A percentile compares a stretch with the other conserved stretches of the same genome.
Conservation (phyloP, 371 early-diverging fungal genomes). For the Quaeritorhiza haematococci region DNA sequence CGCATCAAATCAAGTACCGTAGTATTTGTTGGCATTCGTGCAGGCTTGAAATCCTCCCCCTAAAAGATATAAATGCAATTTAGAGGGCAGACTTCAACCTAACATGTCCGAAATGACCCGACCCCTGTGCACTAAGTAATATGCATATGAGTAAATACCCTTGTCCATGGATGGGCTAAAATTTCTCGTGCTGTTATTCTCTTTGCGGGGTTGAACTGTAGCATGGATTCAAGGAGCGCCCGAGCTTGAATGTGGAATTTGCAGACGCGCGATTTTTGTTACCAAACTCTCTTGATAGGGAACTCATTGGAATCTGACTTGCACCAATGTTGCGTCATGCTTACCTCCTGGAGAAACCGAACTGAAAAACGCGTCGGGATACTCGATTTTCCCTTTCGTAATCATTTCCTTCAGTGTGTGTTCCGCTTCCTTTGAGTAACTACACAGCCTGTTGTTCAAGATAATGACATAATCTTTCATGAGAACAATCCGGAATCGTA, state of each 20-base stretch:
- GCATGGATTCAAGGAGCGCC: conserved; percentile 23
- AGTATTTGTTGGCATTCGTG: background rate
- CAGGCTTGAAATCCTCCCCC: background rate
- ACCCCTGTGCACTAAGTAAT: background rate
- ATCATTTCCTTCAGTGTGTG: conserved; percentile 26
- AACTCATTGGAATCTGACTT: background rate
- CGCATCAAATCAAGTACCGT: conserved; percentile 39
- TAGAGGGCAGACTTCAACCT: background rate
- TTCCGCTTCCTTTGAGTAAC: conserved; percentile 26
- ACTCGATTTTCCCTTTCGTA: conserved; percentile 25
- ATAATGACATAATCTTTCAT: background rate
- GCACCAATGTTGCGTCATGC: background rate
- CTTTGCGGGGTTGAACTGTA: conserved; percentile 37
- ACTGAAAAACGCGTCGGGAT: conserved; percentile 26
- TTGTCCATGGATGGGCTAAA: conserved; percentile 33
- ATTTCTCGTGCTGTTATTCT: conserved; percentile 37
- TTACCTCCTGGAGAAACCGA: conserved; percentile 26
- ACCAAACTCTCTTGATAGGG: background rate
- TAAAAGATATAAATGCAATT: no score
- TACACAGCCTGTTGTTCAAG: conserved; percentile 17
- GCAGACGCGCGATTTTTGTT: background rate
- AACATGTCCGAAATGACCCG: background rate
- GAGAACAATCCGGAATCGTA: background rate
- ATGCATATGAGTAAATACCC: conserved; percentile 6
- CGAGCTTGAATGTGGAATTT: conserved; percentile 10